These are phyloP conservation scores for Aspergillus cavernicola DNA, from an alignment of 495 filamentous ascomycete species.

Conservation along the genomic window DNA sequence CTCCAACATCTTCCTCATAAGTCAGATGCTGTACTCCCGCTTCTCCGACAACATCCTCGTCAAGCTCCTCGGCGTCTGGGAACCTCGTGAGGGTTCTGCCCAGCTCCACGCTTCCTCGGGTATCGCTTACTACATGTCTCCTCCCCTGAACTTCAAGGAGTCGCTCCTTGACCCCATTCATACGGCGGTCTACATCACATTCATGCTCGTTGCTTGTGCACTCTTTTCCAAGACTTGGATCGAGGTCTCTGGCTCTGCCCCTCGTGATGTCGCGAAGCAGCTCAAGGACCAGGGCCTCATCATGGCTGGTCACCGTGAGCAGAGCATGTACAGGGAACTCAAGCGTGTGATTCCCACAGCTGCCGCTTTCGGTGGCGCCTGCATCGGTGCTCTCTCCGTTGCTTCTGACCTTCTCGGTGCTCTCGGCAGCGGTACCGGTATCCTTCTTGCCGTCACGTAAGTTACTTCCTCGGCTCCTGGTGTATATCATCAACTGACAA, in stretches of 20 bases:
- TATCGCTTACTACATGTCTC: conserved; percentile 99
- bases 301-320: conserved; percentile 99
- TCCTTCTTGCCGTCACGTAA: conserved; percentile 97
- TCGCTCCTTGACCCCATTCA: conserved; percentile 95
- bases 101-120: conserved; percentile 91
- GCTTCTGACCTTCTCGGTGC: conserved; percentile 94
- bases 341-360: conserved; percentile 99
- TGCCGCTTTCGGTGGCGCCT: conserved; percentile 97
- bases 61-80: conserved; percentile 95
- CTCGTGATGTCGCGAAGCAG: conserved; percentile 98
- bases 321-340: conserved; percentile 99
- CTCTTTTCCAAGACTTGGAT: conserved; percentile 99
- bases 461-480: conserved; percentile 32
- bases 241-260: conserved; percentile 95
- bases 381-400: conserved; percentile 96
- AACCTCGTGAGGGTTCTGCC: conserved; percentile 90
- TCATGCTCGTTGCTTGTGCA: conserved; percentile 96
- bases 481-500: conserved; percentile 9
- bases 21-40: conserved; percentile 97
- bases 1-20: conserved; percentile 98
- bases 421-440: conserved; percentile 95
- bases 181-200: conserved; percentile 90
- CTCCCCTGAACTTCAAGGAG: conserved; percentile 94
- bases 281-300: conserved; percentile 99
- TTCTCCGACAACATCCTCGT: conserved; percentile 98